Base-by-base conservation (phyloP, 1,284 basidiomycete genomes). In the Chiua sp. region DNA sequence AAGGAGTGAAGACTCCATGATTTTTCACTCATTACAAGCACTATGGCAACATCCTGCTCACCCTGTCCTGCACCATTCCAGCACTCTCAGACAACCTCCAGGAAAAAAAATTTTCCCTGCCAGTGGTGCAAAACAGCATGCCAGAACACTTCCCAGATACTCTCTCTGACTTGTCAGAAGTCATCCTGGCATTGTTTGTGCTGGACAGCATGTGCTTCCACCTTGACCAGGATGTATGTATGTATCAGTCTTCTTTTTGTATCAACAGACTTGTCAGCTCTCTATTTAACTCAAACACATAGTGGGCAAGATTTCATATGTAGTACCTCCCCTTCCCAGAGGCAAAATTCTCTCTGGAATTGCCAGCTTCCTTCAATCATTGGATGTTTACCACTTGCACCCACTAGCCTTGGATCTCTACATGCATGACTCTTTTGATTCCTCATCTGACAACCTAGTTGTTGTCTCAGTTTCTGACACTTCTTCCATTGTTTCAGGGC, bases 291-390 rank as follows among this genome's bases (percentile, higher is more conserved):
- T 91, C 53, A 80, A 82, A 47, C 81, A 84, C 63, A 74, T 87
- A 20, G 83, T 83, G 23, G 87, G 88, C 2, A 81, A 86, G 62
- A 77, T 79, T 8, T 67, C 79, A 28, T 94, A 87, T 70, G 80
- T 78, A 32, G 85, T 89, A 0, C 89, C 90, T 13, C 84, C 88
- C 0, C 80, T 92, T 2, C 84, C 85, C 3, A 86, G 86, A 63
- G 88, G 83, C 56, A 89, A 91, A 70, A 89, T 91, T 56, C 78
- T 90, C 53, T 87, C 82, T 0, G 88, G 86, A 12, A 81, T 91
- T 37, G 79, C 85, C 2, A 82, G 81, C n/a, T 78, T 89, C 44
- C 76, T 89, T 32, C 79, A 86, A 51, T 82, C 82, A 50, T 73
- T 63, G 2, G 86, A 87, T 59, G 75, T 83, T 16, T 82, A 83